These are phyloP conservation scores for Sporisorium sorghi DNA, from an alignment of 1,284 basidiomycete species.

Conservation along the genomic window DNA sequence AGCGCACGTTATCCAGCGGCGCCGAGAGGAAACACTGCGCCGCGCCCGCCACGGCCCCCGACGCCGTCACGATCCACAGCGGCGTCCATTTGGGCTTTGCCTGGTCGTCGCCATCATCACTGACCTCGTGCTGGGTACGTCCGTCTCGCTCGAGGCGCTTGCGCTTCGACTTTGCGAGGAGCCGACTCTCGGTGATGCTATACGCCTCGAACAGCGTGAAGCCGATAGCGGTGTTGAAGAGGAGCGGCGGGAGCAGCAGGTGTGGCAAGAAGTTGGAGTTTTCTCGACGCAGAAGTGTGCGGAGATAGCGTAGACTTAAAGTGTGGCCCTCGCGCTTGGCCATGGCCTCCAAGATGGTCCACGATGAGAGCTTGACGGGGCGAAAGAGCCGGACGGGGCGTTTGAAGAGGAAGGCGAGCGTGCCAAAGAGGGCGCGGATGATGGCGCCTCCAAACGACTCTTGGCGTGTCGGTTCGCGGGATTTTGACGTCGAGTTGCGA, in stretches of 20 bases:
- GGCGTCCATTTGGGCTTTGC: constrained; percentile 50
- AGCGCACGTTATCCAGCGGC: constrained; percentile 70
- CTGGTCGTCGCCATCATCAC: not conserved
- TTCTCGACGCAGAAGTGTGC: constrained; percentile 65
- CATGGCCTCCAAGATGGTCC: constrained; percentile 69
- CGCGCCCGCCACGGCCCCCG: constrained; percentile 69
- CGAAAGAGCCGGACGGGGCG: constrained; percentile 69
- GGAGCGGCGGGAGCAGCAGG: constrained; percentile 66
- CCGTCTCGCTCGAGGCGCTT: not conserved
- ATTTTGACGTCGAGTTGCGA: constrained; percentile 6
- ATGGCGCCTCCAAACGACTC: constrained; percentile 63
- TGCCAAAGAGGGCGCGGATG: constrained; percentile 65
- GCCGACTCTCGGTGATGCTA: constrained; percentile 54
- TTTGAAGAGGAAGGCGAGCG: constrained; percentile 70
- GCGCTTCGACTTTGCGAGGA: constrained; percentile 27
- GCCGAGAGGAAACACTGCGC: constrained; percentile 70
- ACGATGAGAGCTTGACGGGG: constrained; percentile 69
- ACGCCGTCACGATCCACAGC: constrained; percentile 58
- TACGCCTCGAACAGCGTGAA: constrained; percentile 70
- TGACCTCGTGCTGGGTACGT: not conserved
- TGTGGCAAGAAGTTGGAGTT: constrained; percentile 53
- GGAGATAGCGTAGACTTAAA: constrained; percentile 66
- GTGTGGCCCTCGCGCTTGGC: constrained; percentile 68
- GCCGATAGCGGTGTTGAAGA: constrained; percentile 69
- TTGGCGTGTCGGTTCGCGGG: constrained; percentile 32